A percentile compares a stretch with the other conserved stretches of the same genome.
phyloP scores from a whole-genome alignment of 345 rosid species.

The Euphorbia peplus region DNA sequence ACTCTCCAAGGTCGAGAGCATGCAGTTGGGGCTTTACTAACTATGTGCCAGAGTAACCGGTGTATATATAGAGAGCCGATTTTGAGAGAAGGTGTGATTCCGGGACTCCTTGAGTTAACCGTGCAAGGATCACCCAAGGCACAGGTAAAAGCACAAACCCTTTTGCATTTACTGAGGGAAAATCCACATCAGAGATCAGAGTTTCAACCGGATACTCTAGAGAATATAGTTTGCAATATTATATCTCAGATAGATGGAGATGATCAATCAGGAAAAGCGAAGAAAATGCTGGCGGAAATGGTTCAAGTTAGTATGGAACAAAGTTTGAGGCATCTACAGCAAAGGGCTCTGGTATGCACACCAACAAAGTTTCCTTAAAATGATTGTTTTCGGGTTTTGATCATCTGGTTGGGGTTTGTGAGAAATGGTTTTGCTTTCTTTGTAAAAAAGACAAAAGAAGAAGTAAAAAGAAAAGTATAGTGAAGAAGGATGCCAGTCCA shows the following conservation, averaged over 20 bases:
- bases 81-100: constrained; percentile 93
- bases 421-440: constrained; percentile 20
- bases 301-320: constrained; percentile 98
- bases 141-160: constrained; percentile 67
- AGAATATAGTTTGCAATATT: constrained; percentile 84
- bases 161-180: constrained; percentile 71
- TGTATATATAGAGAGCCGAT: constrained; percentile 88
- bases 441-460: constrained; percentile 25
- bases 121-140: constrained; percentile 92
- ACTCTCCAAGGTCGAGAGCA: constrained; percentile 78
- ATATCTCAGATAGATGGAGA: constrained; percentile 88
- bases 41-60: constrained; percentile 79
- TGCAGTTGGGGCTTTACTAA: constrained; percentile 73
- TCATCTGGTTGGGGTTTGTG: constrained; percentile 14
- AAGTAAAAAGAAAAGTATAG: constrained; percentile 19
- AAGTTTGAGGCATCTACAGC: constrained; percentile 90
- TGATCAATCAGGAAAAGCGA: constrained; percentile 86
- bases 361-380: constrained; percentile 54
- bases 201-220: constrained; percentile 72
- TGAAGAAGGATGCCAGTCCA: constrained; percentile 67
- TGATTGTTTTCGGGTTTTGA: constrained; percentile 22
- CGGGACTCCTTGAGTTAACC: constrained; percentile 92
- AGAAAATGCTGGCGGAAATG: constrained; percentile 97
- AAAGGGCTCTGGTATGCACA: constrained; percentile 77
- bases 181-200: constrained; percentile 66